Base-by-base conservation (phyloP, 2,329 filamentous ascomycete genomes). In the Cladosporium sp. region DNA sequence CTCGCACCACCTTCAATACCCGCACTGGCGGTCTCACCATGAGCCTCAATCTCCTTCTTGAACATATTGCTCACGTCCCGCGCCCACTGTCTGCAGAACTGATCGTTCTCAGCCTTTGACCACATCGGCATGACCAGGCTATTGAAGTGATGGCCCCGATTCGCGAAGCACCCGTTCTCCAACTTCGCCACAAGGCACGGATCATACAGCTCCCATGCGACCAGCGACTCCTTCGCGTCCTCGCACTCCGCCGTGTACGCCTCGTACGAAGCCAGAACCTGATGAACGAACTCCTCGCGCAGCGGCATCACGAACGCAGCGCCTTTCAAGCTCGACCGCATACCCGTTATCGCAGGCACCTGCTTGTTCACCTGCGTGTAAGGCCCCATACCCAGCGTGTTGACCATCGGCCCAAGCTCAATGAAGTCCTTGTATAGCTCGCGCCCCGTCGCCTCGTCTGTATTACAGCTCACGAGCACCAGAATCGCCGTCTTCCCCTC, bases 101-200 rank as follows among this genome's bases (percentile, higher is more conserved):
- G 19, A 51, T 64, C 63, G 33, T 63, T 62, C 42, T 57, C 57
- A 5, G 55, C 41, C 14, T 63, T 53, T 1, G 51, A 59, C 67
- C 68, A 70, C 10, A 58, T 62, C 5, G 62, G 62, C 51, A 61
- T 56, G 33, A 64, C 61, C 9, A 68, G 42, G 1, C 61, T 61
- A n/a, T 64, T 63, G 7, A 64, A 42, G 54, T 65, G 63, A 2
- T 58, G 58, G 7, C 62, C 62, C 9, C 63, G 46, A 40, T 64
- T 64, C 7, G 63, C 62, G 35, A 64, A 63, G 40, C 62, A 58
- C 1, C 63, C 61, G 5, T 46, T 54, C 9, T 62, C 59, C 3
- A 41, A 41, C 37, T 53, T 46, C 3, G 56, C 59, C 7, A 64
- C 59, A 16, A 59, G 53, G 5, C 50, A 54, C 4, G 62, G 56